Percentiles rank a stretch among this genome's conserved stretches.
Evolutionary conservation across 2,329 filamentous ascomycete genomes (phyloP).

Genomic region (Fusarium sp.): DNA sequence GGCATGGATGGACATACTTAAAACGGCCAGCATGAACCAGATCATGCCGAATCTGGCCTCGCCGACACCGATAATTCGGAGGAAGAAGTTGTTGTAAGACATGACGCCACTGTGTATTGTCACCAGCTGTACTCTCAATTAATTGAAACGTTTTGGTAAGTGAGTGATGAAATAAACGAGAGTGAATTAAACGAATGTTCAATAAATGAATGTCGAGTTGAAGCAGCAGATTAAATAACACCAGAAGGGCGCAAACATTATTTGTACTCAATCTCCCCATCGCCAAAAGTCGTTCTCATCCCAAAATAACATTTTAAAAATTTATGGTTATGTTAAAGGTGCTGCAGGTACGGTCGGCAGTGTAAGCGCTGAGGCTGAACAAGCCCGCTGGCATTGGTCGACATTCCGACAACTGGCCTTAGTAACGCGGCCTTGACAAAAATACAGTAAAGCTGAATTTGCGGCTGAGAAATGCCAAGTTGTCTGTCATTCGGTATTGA

Average conservation of each 20-base stretch:
- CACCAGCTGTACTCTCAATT: no score
- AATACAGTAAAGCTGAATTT: neutral
- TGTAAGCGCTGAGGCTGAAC: constrained; percentile 1
- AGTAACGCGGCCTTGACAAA: neutral
- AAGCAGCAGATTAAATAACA: no score
- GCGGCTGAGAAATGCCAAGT: neutral
- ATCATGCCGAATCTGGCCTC: neutral
- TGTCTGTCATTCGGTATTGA: neutral
- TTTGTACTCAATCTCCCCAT: neutral
- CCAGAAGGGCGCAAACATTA: rapidly evolving
- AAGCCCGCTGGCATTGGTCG: neutral
- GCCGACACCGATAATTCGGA: neutral
- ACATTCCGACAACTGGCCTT: neutral
- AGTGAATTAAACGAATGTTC: neutral
- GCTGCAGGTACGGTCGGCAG: neutral
- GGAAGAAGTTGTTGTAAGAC: neutral
- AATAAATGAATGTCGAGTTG: no score
- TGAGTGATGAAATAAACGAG: neutral
- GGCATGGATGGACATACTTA: neutral
- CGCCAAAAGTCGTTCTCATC: rapidly evolving
- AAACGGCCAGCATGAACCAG: neutral
- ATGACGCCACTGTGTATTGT: neutral
- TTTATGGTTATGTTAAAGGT: neutral
- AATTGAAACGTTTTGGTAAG: neutral
- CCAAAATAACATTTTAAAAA: neutral